Percentiles rank a stretch among this genome's conserved stretches.
These are phyloP conservation scores for Stemphylium vesicarium DNA, from an alignment of 2,329 filamentous ascomycete genomes.

Conservation along the genomic window DNA sequence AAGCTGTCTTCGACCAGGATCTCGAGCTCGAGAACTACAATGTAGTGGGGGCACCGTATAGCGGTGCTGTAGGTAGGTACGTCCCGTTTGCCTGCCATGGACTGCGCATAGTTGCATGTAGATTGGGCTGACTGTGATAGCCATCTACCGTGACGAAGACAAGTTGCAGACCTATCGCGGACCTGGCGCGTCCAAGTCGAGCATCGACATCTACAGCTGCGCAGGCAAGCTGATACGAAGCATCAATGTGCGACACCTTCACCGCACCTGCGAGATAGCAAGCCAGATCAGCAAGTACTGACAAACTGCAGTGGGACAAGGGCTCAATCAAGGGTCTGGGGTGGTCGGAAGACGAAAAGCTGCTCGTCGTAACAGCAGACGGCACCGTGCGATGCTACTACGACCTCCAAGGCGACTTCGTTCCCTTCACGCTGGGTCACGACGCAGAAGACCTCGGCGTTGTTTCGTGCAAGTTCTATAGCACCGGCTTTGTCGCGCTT, in stretches of 20 bases:
- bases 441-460: conserved; percentile 88
- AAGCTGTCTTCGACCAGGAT: conserved; percentile 88
- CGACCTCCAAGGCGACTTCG: conserved; percentile 93
- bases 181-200: conserved; percentile 73
- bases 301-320: conserved; percentile 75
- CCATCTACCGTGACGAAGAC: conserved; percentile 84
- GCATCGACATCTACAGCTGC: conserved; percentile 93
- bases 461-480: conserved; percentile 88
- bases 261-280: conserved; percentile 3
- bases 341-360: conserved; percentile 94
- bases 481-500: conserved; percentile 88
- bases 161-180: conserved; percentile 82
- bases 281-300: conserved; percentile 5
- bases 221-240: conserved; percentile 85
- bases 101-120: conserved; percentile 1
- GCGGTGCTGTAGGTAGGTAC: conserved; percentile 82
- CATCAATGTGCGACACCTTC: conserved; percentile 63
- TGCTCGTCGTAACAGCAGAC: conserved; percentile 86
- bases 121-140: conserved; percentile 58
- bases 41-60: conserved; percentile 89
- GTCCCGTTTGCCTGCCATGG: conserved; percentile 11
- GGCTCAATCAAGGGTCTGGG: conserved; percentile 85
- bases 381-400: conserved; percentile 90
- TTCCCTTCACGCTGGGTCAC: conserved; percentile 89
- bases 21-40: conserved; percentile 95